These are phyloP conservation scores for Tremella fuciformis DNA, from an alignment of 768 basidiomycete species.

Conservation along the genomic window DNA sequence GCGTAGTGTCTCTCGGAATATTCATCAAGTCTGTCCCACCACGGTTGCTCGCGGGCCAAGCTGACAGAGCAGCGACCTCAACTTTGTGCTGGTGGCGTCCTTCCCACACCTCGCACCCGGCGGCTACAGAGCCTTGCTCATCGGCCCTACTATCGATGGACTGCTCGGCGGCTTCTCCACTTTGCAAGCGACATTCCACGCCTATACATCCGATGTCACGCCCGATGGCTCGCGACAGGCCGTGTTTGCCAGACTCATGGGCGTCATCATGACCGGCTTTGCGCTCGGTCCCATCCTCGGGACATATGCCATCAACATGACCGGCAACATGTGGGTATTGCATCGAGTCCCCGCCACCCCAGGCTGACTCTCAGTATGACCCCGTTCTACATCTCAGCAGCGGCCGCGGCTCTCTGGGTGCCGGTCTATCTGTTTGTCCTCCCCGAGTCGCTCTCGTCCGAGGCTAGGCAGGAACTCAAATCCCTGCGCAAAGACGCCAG, in stretches of 20 bases:
- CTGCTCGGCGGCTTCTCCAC: slow-evolving; percentile 74
- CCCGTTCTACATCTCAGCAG: slow-evolving; percentile 68
- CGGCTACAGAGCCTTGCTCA: slow-evolving; percentile 65
- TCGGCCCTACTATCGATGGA: slow-evolving; percentile 77
- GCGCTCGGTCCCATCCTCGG: slow-evolving; percentile 74
- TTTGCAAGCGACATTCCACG: slow-evolving; percentile 64
- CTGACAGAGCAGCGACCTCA: slow-evolving; percentile 62
- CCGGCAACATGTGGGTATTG: slow-evolving; percentile 50
- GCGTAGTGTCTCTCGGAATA: slow-evolving; percentile 65
- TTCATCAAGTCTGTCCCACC: slow-evolving; percentile 63
- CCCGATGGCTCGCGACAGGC: slow-evolving; percentile 44
- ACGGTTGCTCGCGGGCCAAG: neutral
- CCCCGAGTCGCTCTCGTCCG: slow-evolving; percentile 60
- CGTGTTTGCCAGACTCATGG: slow-evolving; percentile 63
- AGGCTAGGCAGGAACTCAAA: slow-evolving; percentile 51
- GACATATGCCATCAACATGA: slow-evolving; percentile 62
- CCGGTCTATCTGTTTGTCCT: slow-evolving; percentile 65
- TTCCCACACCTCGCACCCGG: slow-evolving; percentile 61
- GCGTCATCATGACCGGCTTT: slow-evolving; percentile 73
- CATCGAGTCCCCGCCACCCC: neutral
- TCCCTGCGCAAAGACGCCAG: slow-evolving; percentile 35
- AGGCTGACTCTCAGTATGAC: slow-evolving; percentile 50
- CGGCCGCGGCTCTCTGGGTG: slow-evolving; percentile 59
- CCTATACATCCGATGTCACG: slow-evolving; percentile 52
- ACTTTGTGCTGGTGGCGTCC: slow-evolving; percentile 74